Evolutionary conservation across 1,284 basidiomycete genomes (phyloP).

Genomic region (Naganishia sp.): DNA sequence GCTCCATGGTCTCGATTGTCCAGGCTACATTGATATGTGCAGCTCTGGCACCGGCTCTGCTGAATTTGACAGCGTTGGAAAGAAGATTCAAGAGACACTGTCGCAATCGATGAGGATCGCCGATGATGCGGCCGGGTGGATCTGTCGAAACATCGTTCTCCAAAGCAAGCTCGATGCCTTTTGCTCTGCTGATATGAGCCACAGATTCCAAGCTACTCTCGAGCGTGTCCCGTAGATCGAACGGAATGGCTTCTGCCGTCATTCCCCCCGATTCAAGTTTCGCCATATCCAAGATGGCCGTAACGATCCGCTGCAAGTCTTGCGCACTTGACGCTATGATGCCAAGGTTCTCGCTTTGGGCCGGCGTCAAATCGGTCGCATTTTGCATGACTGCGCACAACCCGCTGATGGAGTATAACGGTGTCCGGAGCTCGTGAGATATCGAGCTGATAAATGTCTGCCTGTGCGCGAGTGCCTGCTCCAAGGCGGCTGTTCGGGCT

Average conservation of each 20-base stretch:
- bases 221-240: constrained; percentile 50
- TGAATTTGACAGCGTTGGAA: constrained; percentile 51
- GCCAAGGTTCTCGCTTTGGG: constrained; percentile 54
- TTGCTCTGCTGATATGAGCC: constrained; percentile 45
- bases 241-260: constrained; percentile 53
- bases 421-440: constrained; percentile 56
- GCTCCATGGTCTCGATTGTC: constrained; percentile 34
- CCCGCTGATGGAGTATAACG: constrained; percentile 42
- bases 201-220: constrained; percentile 49
- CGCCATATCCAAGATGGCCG: constrained; percentile 56
- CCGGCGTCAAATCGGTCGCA: constrained; percentile 47
- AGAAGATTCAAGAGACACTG: constrained; percentile 46
- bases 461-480: constrained; percentile 33
- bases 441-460: constrained; percentile 46
- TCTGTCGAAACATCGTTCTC: constrained; percentile 42
- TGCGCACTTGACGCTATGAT: constrained; percentile 55
- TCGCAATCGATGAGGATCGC: constrained; percentile 49
- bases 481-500: constrained; percentile 29
- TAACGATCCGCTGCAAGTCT: constrained; percentile 56
- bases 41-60: constrained; percentile 34
- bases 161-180: constrained; percentile 47
- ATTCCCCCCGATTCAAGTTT: constrained; percentile 55
- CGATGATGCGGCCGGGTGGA: constrained; percentile 41
- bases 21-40: constrained; percentile 42
- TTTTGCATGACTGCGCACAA: constrained; percentile 52